Evolutionary conservation across 1,284 basidiomycete genomes (phyloP).

Genomic region (Ustilago hordei): DNA sequence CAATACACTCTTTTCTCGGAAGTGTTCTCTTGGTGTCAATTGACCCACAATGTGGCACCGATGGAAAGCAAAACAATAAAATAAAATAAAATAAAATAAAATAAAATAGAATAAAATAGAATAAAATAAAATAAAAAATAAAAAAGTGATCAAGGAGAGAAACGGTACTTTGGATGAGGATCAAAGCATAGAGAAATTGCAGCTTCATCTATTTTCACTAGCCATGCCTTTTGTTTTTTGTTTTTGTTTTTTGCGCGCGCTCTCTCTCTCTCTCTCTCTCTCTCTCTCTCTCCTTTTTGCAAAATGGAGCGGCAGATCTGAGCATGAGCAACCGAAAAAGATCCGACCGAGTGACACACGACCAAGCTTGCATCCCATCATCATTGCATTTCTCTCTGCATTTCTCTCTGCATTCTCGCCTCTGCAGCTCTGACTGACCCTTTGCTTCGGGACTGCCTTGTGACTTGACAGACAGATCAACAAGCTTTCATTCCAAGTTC

Average conservation of each 20-base stretch:
- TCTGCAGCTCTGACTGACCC: not conserved
- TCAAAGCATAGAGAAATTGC: not conserved
- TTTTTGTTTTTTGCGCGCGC: not conserved
- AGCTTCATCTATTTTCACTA: not conserved
- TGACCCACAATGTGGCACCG: not conserved
- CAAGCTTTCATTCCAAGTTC: constrained; percentile 5
- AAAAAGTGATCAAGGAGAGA: not conserved
- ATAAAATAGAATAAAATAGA: too few species aligned
- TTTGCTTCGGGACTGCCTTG: constrained; percentile 1
- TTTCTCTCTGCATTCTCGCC: not conserved
- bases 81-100: too few species aligned
- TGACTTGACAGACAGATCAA: not conserved
- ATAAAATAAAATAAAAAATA: too few species aligned
- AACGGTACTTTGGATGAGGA: not conserved
- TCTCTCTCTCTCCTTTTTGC: not conserved
- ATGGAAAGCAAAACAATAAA: not conserved
- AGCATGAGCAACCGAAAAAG: constrained; percentile 21
- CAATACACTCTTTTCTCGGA: not conserved
- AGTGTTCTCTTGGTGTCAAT: not conserved
- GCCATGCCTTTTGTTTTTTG: too few species aligned
- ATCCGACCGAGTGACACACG: constrained; percentile 31
- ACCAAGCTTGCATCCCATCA: constrained; percentile 5
- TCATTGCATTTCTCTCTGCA: constrained; percentile 2
- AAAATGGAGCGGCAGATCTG: not conserved
- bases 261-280: not conserved